Conservation (phyloP, 345 rosid genomes). For the Passiflora organensis region DNA sequence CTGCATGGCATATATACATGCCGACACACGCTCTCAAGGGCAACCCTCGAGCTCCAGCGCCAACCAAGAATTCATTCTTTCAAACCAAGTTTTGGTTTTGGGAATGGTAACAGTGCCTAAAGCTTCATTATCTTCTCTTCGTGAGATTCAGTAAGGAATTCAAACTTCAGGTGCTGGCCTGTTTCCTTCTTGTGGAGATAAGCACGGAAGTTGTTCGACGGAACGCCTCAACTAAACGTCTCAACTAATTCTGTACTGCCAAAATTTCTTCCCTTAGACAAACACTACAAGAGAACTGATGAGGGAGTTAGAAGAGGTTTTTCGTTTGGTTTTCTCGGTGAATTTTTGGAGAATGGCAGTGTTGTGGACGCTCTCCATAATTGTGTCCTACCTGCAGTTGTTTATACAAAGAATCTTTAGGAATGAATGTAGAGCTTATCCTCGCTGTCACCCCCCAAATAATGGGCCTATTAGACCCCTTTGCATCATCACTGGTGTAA, state of each 20-base stretch:
- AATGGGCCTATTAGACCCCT: constrained; percentile 33
- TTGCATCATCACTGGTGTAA: constrained; percentile 79
- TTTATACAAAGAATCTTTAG: constrained; percentile 30
- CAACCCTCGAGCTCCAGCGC: too few relatives aligned
- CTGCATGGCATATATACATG: too few relatives aligned
- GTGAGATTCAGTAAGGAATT: too few relatives aligned
- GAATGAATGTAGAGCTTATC: constrained; percentile 25
- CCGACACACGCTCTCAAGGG: too few relatives aligned
- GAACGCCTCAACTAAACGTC: too few relatives aligned
- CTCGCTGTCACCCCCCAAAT: constrained; percentile 25
- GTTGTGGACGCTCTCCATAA: constrained; percentile 52
- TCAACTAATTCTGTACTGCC: background rate
- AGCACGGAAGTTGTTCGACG: too few relatives aligned
- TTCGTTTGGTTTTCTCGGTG: constrained; percentile 37
- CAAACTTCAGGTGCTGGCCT: too few relatives aligned
- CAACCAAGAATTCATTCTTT: too few relatives aligned
- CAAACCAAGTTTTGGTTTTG: too few relatives aligned
- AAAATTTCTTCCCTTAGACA: background rate
- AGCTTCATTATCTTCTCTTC: too few relatives aligned
- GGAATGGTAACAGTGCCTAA: too few relatives aligned
- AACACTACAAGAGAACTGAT: background rate
- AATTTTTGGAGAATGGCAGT: constrained; percentile 78
- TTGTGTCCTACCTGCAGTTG: constrained; percentile 51
- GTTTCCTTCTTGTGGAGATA: too few relatives aligned
- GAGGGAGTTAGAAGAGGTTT: constrained; percentile 17